Evolutionary conservation across 2,329 filamentous ascomycete genomes (phyloP).

Genomic region (Claviceps maximensis): DNA sequence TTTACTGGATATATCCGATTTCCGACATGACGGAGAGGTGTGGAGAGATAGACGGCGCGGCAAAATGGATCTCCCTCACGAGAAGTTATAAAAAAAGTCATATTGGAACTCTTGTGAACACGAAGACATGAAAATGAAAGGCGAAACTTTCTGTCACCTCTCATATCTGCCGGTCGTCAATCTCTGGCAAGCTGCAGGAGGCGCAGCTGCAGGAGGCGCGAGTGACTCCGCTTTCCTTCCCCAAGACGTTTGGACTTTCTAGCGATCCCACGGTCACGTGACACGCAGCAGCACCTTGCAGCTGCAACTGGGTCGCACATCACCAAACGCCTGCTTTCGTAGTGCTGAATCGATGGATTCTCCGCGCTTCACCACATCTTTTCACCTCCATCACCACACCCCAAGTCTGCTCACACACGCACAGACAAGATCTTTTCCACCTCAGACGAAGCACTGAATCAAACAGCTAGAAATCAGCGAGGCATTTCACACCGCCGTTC

Average conservation of each 20-base stretch:
- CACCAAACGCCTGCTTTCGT: constrained; percentile 10
- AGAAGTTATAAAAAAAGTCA: too few relatives aligned
- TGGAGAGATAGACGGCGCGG: not conserved
- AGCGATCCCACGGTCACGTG: constrained; percentile 23
- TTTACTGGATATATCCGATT: not conserved
- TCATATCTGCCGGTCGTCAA: too few relatives aligned
- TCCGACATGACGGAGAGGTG: not conserved
- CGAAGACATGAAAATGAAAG: not conserved
- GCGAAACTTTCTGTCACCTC: too few relatives aligned
- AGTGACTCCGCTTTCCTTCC: not conserved
- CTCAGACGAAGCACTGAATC: constrained; percentile 5
- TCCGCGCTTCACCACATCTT: constrained; percentile 2
- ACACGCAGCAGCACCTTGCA: constrained; percentile 12
- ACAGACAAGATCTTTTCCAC: constrained; percentile 8
- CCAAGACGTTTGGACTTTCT: not conserved
- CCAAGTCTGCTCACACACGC: constrained; percentile 7
- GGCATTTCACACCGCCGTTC: not conserved
- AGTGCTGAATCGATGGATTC: constrained; percentile 1
- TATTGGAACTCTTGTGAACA: too few relatives aligned
- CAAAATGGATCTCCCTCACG: not conserved
- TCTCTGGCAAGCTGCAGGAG: not conserved
- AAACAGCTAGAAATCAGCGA: not conserved
- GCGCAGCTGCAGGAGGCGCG: not conserved
- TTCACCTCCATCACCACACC: constrained; percentile 3
- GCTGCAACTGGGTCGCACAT: constrained; percentile 16